phyloP scores from a whole-genome alignment of 2,329 filamentous ascomycete species.

The Penicillium vulpinum region DNA sequence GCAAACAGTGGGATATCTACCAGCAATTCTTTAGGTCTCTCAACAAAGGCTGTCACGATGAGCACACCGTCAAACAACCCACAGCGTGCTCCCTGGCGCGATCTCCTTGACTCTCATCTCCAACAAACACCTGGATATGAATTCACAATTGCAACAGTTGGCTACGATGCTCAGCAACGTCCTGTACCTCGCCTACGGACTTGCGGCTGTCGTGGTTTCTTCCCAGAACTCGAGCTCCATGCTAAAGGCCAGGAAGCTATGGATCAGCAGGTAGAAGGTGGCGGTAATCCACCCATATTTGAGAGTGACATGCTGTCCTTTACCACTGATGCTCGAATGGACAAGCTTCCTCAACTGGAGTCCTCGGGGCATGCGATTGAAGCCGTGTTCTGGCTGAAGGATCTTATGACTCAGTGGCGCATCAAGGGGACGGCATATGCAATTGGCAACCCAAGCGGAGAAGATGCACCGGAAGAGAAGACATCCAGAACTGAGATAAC shows the following conservation, averaged over 20 bases:
- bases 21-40: neutral
- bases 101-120: constrained; percentile 28
- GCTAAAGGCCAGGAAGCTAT: constrained; percentile 73
- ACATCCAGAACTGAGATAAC: constrained; percentile 57
- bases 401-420: constrained; percentile 77
- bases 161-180: constrained; percentile 12
- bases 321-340: constrained; percentile 86
- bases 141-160: constrained; percentile 32
- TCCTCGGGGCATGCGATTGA: constrained; percentile 71
- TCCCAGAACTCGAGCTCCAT: constrained; percentile 63
- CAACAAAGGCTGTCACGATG: constrained; percentile 12
- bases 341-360: constrained; percentile 74
- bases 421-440: constrained; percentile 75
- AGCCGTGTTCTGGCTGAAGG: constrained; percentile 76
- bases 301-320: constrained; percentile 78
- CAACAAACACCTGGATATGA: constrained; percentile 23
- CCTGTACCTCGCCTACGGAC: constrained; percentile 49
- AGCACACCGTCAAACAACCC: neutral
- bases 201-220: constrained; percentile 85
- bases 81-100: constrained; percentile 31
- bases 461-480: constrained; percentile 48
- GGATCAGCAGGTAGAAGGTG: constrained; percentile 35
- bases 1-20: neutral
- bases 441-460: constrained; percentile 68
- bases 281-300: constrained; percentile 65